Conservation (phyloP, 768 basidiomycete species). For the Amanita molliuscula region DNA sequence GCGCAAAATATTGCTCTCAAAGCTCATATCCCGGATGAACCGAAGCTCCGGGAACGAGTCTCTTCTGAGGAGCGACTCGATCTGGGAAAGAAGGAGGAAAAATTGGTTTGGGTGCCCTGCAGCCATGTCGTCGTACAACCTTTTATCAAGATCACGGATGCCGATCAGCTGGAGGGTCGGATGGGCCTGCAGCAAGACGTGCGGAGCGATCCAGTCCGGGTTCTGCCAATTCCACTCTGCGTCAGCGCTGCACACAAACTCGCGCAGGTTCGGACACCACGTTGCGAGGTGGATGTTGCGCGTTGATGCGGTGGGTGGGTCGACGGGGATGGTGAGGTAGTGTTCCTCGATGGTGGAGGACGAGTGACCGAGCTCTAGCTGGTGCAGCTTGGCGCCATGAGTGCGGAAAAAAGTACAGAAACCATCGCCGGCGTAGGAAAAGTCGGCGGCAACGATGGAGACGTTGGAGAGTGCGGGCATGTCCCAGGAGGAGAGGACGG, state of each 20-base stretch:
- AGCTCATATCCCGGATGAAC: constrained; percentile 58
- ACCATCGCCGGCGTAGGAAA: constrained; percentile 55
- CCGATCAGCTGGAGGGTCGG: constrained; percentile 55
- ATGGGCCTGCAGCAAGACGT: constrained; percentile 58
- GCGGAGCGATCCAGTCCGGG: constrained; percentile 77
- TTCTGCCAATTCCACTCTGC: constrained; percentile 76
- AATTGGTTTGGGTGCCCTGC: constrained; percentile 35
- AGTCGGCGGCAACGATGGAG: constrained; percentile 62
- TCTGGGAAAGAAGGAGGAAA: constrained; percentile 57
- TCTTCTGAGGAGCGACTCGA: constrained; percentile 43
- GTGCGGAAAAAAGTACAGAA: constrained; percentile 57
- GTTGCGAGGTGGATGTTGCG: constrained; percentile 39
- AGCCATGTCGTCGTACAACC: constrained; percentile 36
- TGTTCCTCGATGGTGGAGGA: constrained; percentile 58
- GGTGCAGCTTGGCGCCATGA: constrained; percentile 50
- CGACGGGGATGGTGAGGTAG: constrained; percentile 37
- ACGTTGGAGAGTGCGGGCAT: constrained; percentile 56
- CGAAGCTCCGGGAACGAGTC: constrained; percentile 54
- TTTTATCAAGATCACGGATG: constrained; percentile 59
- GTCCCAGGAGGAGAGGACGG: constrained; percentile 53
- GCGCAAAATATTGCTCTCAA: constrained; percentile 46
- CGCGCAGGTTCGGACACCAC: constrained; percentile 59
- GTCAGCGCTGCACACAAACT: constrained; percentile 69
- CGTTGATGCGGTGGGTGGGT: constrained; percentile 24
- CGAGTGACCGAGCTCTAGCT: constrained; percentile 68